Percentiles rank a stretch among this genome's conserved stretches.
Evolutionary conservation across 164 flowering plant species (phyloP).

Genomic region (Vitis amurensis): DNA sequence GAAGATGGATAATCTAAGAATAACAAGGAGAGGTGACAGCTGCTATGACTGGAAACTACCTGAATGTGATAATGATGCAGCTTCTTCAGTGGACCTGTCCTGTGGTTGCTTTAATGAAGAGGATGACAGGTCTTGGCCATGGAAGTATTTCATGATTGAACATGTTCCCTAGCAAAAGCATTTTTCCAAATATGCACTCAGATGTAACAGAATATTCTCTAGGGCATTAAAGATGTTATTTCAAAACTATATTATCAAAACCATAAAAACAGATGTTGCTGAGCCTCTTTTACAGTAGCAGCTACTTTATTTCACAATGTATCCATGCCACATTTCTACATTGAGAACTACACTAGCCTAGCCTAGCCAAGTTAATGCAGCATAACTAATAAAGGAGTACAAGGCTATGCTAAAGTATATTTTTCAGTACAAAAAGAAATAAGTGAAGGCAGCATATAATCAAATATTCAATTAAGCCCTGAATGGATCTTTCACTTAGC

Average conservation of each 20-base stretch:
- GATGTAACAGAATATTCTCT: neutral
- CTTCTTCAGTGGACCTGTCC: constrained; percentile 19
- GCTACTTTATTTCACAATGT: neutral
- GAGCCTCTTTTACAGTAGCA: too few species aligned
- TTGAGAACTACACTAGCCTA: too few species aligned
- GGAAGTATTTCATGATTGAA: constrained; percentile 64
- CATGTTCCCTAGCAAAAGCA: constrained; percentile 48
- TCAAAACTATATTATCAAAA: too few species aligned
- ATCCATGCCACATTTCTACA: neutral
- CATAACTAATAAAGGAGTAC: too few species aligned
- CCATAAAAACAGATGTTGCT: too few species aligned
- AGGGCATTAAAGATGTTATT: too few species aligned
- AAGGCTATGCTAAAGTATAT: too few species aligned
- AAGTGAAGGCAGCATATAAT: too few species aligned
- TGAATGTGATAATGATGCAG: constrained; percentile 32
- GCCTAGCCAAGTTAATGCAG: too few species aligned
- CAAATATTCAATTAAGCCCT: too few species aligned
- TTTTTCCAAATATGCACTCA: neutral
- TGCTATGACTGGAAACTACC: constrained; percentile 26
- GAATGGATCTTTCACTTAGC: too few species aligned
- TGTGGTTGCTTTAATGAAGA: constrained; percentile 26
- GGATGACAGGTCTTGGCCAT: constrained; percentile 32
- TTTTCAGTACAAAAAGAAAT: too few species aligned
- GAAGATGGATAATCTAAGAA: neutral
- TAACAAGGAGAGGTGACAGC: neutral